Percentiles rank a stretch among this genome's conserved stretches.
phyloP scores from a whole-genome alignment of 352 stramenopile genomes.

The Phytopythium mirpurense region DNA sequence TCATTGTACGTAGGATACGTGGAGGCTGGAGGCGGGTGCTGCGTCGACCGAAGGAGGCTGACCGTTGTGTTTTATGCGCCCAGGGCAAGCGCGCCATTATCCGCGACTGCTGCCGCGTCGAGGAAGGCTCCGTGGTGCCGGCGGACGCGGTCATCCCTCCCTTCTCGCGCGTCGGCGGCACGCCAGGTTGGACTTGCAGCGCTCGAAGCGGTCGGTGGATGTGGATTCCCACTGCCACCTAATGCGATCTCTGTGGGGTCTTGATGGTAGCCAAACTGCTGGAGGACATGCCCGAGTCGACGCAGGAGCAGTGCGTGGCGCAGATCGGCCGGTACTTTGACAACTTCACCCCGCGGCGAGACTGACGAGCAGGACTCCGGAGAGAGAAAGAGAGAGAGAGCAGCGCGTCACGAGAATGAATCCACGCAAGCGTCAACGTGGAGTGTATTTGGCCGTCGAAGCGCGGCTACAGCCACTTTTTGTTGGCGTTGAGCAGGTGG shows the following conservation, averaged over 20 bases:
- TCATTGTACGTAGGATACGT: slow-evolving; percentile 84
- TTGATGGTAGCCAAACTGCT: slow-evolving; percentile 46
- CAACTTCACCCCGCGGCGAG: slow-evolving; percentile 59
- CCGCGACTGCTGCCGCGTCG: slow-evolving; percentile 79
- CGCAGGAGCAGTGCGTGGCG: slow-evolving; percentile 56
- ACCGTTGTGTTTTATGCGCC: neutral
- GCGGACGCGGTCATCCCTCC: slow-evolving; percentile 70
- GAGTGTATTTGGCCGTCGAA: neutral
- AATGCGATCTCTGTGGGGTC: neutral
- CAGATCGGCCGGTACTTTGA: slow-evolving; percentile 85
- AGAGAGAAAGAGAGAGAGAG: neutral
- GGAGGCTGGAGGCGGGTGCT: too few species aligned
- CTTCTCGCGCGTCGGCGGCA: slow-evolving; percentile 67
- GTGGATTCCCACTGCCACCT: too few species aligned
- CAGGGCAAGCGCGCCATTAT: slow-evolving; percentile 82
- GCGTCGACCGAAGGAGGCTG: too few species aligned
- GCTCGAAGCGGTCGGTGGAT: neutral
- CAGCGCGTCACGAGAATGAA: too few species aligned
- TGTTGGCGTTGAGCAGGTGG: slow-evolving; percentile 71
- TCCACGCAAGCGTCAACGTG: neutral
- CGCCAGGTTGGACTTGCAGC: slow-evolving; percentile 37
- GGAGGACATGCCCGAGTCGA: slow-evolving; percentile 80
- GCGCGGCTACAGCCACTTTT: slow-evolving; percentile 61
- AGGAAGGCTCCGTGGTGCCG: slow-evolving; percentile 77
- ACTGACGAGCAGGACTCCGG: slow-evolving; percentile 9